Percentiles rank a stretch among this genome's conserved stretches.
Evolutionary conservation across 2,329 filamentous ascomycete genomes (phyloP).

Genomic region (Tolypocladium inflatum): DNA sequence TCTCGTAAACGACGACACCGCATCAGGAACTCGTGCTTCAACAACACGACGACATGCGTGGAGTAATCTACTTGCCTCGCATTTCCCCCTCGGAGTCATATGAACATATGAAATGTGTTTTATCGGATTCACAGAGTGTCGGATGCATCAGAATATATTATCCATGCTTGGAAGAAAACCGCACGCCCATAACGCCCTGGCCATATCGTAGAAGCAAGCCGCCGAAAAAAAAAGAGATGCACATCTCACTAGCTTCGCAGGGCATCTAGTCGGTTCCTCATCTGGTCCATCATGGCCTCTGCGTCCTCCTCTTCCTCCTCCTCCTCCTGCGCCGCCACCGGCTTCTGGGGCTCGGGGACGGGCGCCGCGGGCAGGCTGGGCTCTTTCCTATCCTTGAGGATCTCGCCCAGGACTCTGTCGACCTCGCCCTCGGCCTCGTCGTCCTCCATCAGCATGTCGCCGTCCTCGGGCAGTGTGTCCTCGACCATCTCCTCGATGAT

Average conservation of each 20-base stretch:
- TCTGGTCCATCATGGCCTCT: constrained; percentile 86
- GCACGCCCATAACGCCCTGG: not conserved
- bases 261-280: constrained; percentile 85
- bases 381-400: constrained; percentile 73
- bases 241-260: constrained; percentile 60
- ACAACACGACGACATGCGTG: not conserved
- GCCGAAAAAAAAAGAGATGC: not conserved
- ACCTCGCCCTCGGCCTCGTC: constrained; percentile 72
- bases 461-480: constrained; percentile 70
- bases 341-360: constrained; percentile 42
- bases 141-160: not conserved
- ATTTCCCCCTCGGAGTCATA: not conserved
- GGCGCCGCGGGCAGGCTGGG: constrained; percentile 45
- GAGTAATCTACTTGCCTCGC: not conserved
- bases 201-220: not conserved
- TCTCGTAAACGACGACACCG: not conserved
- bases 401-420: constrained; percentile 85
- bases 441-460: constrained; percentile 64
- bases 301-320: constrained; percentile 80
- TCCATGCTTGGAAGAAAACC: not conserved
- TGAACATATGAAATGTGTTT: not conserved
- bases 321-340: constrained; percentile 49
- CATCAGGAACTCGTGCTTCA: not conserved
- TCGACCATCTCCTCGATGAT: constrained; percentile 98
- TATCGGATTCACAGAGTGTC: not conserved